A percentile compares a stretch with the other conserved stretches of the same genome.
These are phyloP conservation scores for Talaromyces verruculosus DNA, from an alignment of 2,329 filamentous ascomycete species.

Conservation along the genomic window DNA sequence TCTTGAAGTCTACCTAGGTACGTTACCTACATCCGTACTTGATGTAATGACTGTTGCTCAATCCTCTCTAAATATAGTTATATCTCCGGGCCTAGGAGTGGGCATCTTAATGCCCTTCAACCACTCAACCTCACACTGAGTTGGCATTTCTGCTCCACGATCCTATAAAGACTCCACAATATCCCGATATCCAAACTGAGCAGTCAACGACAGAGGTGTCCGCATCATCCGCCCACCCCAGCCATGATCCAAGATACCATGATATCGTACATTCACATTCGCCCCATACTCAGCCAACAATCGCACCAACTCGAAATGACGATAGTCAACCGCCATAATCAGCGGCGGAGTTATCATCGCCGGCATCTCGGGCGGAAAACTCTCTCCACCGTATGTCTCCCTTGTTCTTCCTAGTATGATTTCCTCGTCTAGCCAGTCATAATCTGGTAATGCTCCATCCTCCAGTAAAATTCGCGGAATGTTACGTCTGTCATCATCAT, in stretches of 20 bases:
- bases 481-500: no score
- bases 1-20: neutral
- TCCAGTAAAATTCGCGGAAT: neutral
- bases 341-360: neutral
- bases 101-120: neutral
- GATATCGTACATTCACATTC: neutral
- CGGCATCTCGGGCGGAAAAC: neutral
- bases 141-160: neutral
- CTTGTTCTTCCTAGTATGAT: no score
- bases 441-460: neutral
- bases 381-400: neutral
- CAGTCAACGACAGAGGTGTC: neutral
- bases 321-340: neutral
- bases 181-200: neutral
- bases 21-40: neutral
- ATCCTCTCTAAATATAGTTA: neutral
- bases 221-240: neutral
- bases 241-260: neutral
- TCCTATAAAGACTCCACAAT: neutral
- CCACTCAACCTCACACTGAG: neutral
- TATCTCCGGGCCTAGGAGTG: neutral
- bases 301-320: neutral
- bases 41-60: neutral
- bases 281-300: neutral
- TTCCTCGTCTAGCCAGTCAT: neutral